These are phyloP conservation scores for Melanogaster broomeanus DNA, from an alignment of 768 basidiomycete genomes.

Conservation along the genomic window DNA sequence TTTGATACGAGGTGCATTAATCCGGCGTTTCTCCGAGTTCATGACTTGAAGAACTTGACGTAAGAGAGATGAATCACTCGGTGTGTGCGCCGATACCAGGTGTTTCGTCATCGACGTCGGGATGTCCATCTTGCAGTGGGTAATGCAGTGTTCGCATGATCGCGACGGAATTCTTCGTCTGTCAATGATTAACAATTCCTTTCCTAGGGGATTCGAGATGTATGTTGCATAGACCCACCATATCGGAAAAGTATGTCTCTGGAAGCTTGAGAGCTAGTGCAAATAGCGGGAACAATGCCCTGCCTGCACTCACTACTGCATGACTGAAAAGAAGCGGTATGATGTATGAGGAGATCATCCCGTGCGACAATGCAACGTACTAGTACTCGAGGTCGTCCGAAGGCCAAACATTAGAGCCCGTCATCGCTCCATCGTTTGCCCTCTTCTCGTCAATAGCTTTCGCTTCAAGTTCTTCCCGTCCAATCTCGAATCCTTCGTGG, in stretches of 20 bases:
- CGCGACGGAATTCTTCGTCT: constrained; percentile 65
- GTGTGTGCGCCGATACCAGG: constrained; percentile 87
- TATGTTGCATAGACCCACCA: constrained; percentile 39
- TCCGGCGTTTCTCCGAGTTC: constrained; percentile 16
- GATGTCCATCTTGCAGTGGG: constrained; percentile 63
- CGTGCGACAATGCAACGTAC: constrained; percentile 42
- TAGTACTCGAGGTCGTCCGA: constrained; percentile 63
- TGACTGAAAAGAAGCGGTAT: constrained; percentile 44
- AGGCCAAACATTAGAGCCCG: constrained; percentile 82
- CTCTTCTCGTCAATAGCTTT: constrained; percentile 27
- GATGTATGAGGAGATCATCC: constrained; percentile 4
- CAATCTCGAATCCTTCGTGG: constrained; percentile 90
- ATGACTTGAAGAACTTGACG: constrained; percentile 77
- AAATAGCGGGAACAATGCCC: constrained; percentile 65
- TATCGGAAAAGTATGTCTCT: constrained; percentile 66
- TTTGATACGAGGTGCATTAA: constrained; percentile 35
- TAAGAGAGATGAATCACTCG: constrained; percentile 49
- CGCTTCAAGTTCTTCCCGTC: constrained; percentile 56
- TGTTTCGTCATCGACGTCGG: constrained; percentile 54
- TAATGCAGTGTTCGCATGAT: constrained; percentile 73
- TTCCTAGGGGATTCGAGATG: background rate
- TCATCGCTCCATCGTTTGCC: constrained; percentile 55
- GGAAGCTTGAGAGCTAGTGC: constrained; percentile 65
- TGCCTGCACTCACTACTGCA: constrained; percentile 52
- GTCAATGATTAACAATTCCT: background rate